These are phyloP conservation scores for Mycosphaerella arachidis DNA, from an alignment of 2,329 filamentous ascomycete species.

Conservation along the genomic window DNA sequence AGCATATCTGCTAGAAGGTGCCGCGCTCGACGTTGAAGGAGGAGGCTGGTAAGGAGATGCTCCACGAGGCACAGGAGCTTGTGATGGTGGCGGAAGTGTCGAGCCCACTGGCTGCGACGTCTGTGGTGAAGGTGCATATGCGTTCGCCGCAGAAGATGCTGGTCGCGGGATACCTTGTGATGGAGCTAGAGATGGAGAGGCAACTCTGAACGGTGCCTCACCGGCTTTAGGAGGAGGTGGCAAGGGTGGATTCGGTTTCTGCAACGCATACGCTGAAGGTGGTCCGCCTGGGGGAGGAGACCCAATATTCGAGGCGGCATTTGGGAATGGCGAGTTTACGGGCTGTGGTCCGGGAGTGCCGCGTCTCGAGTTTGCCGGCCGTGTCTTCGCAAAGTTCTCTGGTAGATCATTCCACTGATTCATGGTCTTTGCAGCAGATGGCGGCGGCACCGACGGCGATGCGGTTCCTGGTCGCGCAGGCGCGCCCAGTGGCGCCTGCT, in stretches of 20 bases:
- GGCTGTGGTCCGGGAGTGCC: conserved; percentile 65
- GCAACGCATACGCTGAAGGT: conserved; percentile 54
- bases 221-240: conserved; percentile 80
- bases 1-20: conserved; percentile 73
- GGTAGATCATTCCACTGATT: conserved; percentile 95
- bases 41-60: conserved; percentile 84
- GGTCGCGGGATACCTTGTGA: conserved; percentile 43
- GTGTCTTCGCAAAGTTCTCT: conserved; percentile 66
- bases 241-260: conserved; percentile 64
- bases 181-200: conserved; percentile 62
- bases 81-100: conserved; percentile 43
- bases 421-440: conserved; percentile 65
- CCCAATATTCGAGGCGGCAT: conserved; percentile 50
- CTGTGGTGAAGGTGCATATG: conserved; percentile 59
- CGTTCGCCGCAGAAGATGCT: conserved; percentile 54
- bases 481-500: conserved; percentile 47
- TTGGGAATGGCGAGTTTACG: conserved; percentile 71
- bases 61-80: conserved; percentile 64
- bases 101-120: conserved; percentile 39
- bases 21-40: conserved; percentile 54
- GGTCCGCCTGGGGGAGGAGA: conserved; percentile 54
- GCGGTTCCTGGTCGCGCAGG: conserved; percentile 63
- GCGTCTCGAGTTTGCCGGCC: conserved; percentile 59
- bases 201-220: conserved; percentile 61
- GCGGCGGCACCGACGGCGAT: conserved; percentile 61